Evolutionary conservation across 1,284 basidiomycete genomes (phyloP), one percentile per base, ranked within the genome.

Genomic region (Peniophora sp.): DNA sequence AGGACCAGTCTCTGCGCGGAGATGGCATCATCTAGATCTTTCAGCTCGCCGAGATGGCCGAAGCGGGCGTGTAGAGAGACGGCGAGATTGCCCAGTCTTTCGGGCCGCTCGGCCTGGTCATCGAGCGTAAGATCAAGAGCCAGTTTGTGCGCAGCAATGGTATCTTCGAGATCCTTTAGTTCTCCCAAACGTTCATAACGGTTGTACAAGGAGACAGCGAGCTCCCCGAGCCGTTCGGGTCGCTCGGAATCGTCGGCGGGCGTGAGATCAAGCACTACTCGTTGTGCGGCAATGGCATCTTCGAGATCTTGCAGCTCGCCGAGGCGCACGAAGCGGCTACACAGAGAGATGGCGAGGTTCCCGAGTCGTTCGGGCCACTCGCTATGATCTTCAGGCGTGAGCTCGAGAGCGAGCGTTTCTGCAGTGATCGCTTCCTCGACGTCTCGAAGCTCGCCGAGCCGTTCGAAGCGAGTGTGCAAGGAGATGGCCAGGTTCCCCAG

Each of bases 51-150:
- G 34, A 36, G 34, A 10, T 36, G 34, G 10, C n/a, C 10, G 34
- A 36, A 36, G 34, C 34, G 34, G 34, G 10, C n/a, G 10, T 10
- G 34, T 10, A 36, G 34, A n/a, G 34, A 10, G 34, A 36, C n/a
- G 34, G 10, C 34, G 34, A 36, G 10, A n/a, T 36, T 36, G 10
- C 34, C 34, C 10, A 10, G 34, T 10, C 10, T 10, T 10, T n/a
- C 34, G 57, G 47, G 12, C 50, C 46, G 10, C 60, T 49, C 1
- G 56, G 55, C 27, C 57, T 55, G 34, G 58, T 51, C 17, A 1
- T 14, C 10, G 0, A 42, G 32, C 10, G 20, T 32, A 2, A 12
- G 23, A 36, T 48, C 32, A 2, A 36, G 34, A 10, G 35, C 35
- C 10, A 32, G 34, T 6, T 9, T 14, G 18, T 36, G 27, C 3